Evolutionary conservation across 139 green algal genomes (phyloP), one percentile per base, ranked within the genome.

Genomic region (Micractinium sp.): DNA sequence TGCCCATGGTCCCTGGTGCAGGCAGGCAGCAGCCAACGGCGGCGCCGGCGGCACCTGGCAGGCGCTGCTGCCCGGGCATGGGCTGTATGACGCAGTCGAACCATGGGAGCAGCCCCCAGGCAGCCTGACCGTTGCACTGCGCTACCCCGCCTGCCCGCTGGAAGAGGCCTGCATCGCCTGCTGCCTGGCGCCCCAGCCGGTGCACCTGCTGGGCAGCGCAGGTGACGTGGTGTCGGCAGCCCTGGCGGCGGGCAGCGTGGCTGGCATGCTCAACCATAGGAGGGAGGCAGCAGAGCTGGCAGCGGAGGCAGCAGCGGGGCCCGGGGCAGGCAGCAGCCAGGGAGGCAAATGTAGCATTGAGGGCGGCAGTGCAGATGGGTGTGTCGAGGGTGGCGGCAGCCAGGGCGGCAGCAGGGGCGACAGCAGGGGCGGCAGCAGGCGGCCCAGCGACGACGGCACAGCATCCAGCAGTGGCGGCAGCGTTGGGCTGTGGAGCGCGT

Each of bases 61-160:
- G 35, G 39, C 29, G 13, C 31, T 76, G 53, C 35, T 93, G 35
- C 67, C 56, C 29, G 82, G 75, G 25, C 87, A 90, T 56, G 90
- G 90, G 9, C 83, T 93, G 31, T 90, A 77, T 74, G 90, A 93
- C 67, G 82, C 83, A 66, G 83, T 25, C 25, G 82, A 90, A 7
- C 90, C 90, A 7, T 90, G 90, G 90, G 88, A 90, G 36, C 39
- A 60, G 14, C 90, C 90, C 0, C 31, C 81, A 15, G 90, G 90
- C 31, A 33, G 79, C 81, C 82, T 93, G 23, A 33, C 63, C 23
- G 82, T 90, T 22, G 41, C 82, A 27, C 47, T 89, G 35, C 87
- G 90, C 27, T 93, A 93, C 76, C 90, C 90, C 0, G 82, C 81
- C 38, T 82, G 80, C 1, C 38, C 78, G 14, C 69, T 93, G 38